Evolutionary conservation across 1,139 yeast species (phyloP).

Genomic region (Hyphopichia burtonii): DNA sequence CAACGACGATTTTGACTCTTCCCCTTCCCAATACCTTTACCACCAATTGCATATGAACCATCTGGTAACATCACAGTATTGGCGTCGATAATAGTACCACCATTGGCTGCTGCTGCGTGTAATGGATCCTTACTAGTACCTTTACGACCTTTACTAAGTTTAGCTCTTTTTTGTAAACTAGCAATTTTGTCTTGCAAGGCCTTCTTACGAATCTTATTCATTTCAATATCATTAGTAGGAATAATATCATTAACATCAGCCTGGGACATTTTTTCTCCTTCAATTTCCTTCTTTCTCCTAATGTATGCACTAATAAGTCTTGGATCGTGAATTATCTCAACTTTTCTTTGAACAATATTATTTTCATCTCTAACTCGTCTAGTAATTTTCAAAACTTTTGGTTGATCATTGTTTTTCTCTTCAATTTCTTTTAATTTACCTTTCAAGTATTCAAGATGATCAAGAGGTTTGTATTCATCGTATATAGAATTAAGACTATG

Average conservation of each 20-base stretch:
- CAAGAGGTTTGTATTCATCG: constrained; percentile 39
- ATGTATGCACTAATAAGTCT: constrained; percentile 85
- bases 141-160: constrained; percentile 43
- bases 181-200: constrained; percentile 84
- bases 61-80: constrained; percentile 46
- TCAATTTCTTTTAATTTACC: constrained; percentile 22
- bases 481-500: constrained; percentile 31
- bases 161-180: constrained; percentile 68
- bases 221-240: constrained; percentile 83
- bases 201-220: constrained; percentile 74
- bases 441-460: constrained; percentile 33
- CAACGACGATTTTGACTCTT: constrained; percentile 84
- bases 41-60: constrained; percentile 50
- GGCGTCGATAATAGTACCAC: constrained; percentile 41
- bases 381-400: constrained; percentile 61
- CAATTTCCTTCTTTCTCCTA: constrained; percentile 72
- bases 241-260: constrained; percentile 67
- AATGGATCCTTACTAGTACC: constrained; percentile 31
- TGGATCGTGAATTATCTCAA: constrained; percentile 80
- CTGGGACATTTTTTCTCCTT: constrained; percentile 59
- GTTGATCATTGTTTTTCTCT: constrained; percentile 23
- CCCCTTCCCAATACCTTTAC: constrained; percentile 69
- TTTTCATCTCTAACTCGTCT: constrained; percentile 81
- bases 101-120: constrained; percentile 51
- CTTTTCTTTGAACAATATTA: constrained; percentile 81